Evolutionary conservation across 495 filamentous ascomycete species (phyloP), one percentile per base, ranked within the genome.

Genomic region (Hypoxylon subgilvum): DNA sequence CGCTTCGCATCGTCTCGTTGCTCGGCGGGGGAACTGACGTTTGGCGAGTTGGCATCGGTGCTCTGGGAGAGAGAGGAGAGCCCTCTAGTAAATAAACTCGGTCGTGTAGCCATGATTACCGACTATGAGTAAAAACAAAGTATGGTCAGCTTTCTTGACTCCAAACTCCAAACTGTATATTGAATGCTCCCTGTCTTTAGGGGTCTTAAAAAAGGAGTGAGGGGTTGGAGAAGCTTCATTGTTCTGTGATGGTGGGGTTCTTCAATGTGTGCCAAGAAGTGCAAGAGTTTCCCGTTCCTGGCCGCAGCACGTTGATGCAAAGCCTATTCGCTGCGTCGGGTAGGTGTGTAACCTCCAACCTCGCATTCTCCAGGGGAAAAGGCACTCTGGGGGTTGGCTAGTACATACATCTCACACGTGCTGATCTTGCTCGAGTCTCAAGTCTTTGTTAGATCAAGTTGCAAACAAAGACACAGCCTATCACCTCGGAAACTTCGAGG

Each of bases 1-100:
- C 79, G 79, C 74, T 82, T 83, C 27, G 79, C 79, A 72, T 84
- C 80, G 69, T 81, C 80, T 49, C 81, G 75, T 60, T 82, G 79
- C 63, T 82, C 80, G 41, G 81, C 79, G 19, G 81, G 78, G 27
- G 79, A 79, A 57, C 72, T 73, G 57, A 79, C 76, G 62, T 69
- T 75, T 22, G 76, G 72, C 18, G 75, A 80, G 70, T 78, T 79
- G 59, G 74, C 57, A 45, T 77, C 77, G 52, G 72, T 70, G 65
- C 71, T 76, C 69, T 81, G 78, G 53, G 76, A 78, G 47, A 81
- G 74, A 36, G 70, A 71, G 35, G 80, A 81, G 31, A 82, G 72
- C 50, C 81, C 81, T 61, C 78, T 71, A 14, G 81, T 83, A 57
- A 83, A 79, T 57, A 82, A 71, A 21, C 72, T 72, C 25, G 79